Evolutionary conservation across 352 stramenopile species (phyloP).

Genomic region (Phytopythium vexans): DNA sequence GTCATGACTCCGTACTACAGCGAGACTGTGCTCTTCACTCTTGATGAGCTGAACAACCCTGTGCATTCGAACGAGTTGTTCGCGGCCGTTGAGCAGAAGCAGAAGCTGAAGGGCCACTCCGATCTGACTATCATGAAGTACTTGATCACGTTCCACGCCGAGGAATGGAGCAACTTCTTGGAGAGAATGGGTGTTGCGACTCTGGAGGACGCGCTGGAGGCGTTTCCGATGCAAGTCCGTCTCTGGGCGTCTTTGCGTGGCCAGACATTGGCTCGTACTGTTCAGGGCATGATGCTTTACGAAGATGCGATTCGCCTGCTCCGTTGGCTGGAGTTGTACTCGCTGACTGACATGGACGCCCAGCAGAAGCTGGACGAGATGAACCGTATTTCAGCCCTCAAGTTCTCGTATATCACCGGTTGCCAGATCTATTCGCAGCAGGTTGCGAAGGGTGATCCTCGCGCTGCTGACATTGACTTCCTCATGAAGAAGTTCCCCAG

Average conservation of each 20-base stretch:
- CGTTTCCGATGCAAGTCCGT: conserved; percentile 68
- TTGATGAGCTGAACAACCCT: conserved; percentile 84
- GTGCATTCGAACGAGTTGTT: conserved; percentile 84
- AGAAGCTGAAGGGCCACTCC: conserved; percentile 66
- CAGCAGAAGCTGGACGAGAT: conserved; percentile 76
- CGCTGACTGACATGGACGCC: conserved; percentile 52
- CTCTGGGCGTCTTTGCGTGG: conserved; percentile 83
- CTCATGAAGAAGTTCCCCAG: conserved; percentile 88
- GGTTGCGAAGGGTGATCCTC: conserved; percentile 64
- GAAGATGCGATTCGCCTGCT: conserved; percentile 84
- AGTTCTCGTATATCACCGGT: conserved; percentile 88
- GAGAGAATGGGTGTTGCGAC: conserved; percentile 71
- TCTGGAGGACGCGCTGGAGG: conserved; percentile 66
- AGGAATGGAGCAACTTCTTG: conserved; percentile 88
- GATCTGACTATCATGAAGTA: conserved; percentile 88
- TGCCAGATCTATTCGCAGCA: conserved; percentile 88
- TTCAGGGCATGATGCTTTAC: conserved; percentile 90
- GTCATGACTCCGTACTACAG: conserved; percentile 89
- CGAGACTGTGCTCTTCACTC: conserved; percentile 81
- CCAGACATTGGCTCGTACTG: conserved; percentile 83
- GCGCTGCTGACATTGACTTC: conserved; percentile 87
- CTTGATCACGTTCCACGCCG: conserved; percentile 82
- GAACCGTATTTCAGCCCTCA: conserved; percentile 80
- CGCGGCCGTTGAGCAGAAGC: conserved; percentile 63
- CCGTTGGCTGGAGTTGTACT: conserved; percentile 81